Base-by-base conservation (phyloP, 2,329 filamentous ascomycete genomes). In the Monilinia laxa region DNA sequence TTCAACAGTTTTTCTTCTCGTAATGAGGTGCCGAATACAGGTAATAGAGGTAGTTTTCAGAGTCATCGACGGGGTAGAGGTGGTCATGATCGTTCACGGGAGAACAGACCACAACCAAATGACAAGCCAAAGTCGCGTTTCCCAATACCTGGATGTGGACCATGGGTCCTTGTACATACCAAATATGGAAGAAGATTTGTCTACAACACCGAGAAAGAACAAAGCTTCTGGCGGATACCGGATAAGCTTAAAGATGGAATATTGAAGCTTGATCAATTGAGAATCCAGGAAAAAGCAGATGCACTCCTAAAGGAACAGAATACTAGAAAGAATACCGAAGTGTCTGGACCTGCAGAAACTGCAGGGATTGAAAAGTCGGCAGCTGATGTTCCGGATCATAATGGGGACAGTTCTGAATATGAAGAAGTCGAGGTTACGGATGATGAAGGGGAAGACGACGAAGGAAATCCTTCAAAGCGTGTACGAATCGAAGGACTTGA, bases 151-250 rank as follows among this genome's bases (percentile, higher is more conserved):
- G 89, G 89, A 2, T 91, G 87, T 73, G 89, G 90, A 72, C 91
- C 93, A 20, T 99, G 95, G 95, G 79, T 96, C 0, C 81, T 99
- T 4, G 92, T 99, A n/a, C 91, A 90, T 76, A 99, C 95, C 0
- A 97, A 92, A 76, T 87, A 94, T 69, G 91, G 92, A 28, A 84
- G 95, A 67, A 86, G 93, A 63, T 99, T 99, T 75, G 93, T 93
- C 2, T 91, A 96, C 80, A 97, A 99, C 72, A 86, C 88, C 0
- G 84, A 85, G 64, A 97, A 94, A 71, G 91, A 94, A 49, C 85
- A 93, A 71, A 98, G 93, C 78, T 93, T 93, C 78, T 99, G 96
- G 95, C 92, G 92, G 74, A 95, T 97, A 73, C 95, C 95, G 0
- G 87, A 92, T 65, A 89, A 95, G 76, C 83, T 99, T 47, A 89